A percentile compares a stretch with the other conserved stretches of the same genome.
Evolutionary conservation across 805 yeast species (phyloP).

Genomic region (Lachancea dasiensis): DNA sequence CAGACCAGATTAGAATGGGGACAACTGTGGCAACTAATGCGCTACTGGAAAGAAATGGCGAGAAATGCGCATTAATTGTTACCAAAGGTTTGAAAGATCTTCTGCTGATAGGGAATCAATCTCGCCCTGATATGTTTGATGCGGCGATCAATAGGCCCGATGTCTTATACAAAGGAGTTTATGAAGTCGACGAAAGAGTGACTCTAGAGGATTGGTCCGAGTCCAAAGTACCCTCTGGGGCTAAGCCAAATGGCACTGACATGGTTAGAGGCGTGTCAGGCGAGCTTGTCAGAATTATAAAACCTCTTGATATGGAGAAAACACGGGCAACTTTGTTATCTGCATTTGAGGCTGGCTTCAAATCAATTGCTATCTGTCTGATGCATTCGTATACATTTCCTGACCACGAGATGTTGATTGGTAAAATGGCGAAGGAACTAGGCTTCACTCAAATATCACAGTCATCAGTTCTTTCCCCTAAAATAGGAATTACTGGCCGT

Average conservation of each 20-base stretch:
- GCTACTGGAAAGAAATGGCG: constrained; percentile 86
- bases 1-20: no score
- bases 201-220: constrained; percentile 77
- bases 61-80: constrained; percentile 74
- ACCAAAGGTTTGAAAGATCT: constrained; percentile 86
- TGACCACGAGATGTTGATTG: constrained; percentile 60
- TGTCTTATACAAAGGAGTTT: constrained; percentile 65
- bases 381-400: constrained; percentile 70
- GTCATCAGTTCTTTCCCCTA: constrained; percentile 64
- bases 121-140: constrained; percentile 86
- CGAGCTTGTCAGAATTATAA: constrained; percentile 55
- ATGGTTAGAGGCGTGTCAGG: constrained; percentile 57
- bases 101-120: constrained; percentile 80
- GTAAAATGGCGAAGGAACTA: constrained; percentile 50
- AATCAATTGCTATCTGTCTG: constrained; percentile 65
- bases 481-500: constrained; percentile 69
- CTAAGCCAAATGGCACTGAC: constrained; percentile 22
- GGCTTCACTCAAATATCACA: constrained; percentile 68
- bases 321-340: constrained; percentile 38
- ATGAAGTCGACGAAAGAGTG: constrained; percentile 86
- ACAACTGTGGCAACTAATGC: constrained; percentile 97
- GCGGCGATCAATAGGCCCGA: constrained; percentile 66
- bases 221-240: constrained; percentile 43
- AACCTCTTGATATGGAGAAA: constrained; percentile 42
- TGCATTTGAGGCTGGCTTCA: constrained; percentile 51